phyloP scores from a whole-genome alignment of 306 rosid genomes.

The Citrullus mucosospermus region DNA sequence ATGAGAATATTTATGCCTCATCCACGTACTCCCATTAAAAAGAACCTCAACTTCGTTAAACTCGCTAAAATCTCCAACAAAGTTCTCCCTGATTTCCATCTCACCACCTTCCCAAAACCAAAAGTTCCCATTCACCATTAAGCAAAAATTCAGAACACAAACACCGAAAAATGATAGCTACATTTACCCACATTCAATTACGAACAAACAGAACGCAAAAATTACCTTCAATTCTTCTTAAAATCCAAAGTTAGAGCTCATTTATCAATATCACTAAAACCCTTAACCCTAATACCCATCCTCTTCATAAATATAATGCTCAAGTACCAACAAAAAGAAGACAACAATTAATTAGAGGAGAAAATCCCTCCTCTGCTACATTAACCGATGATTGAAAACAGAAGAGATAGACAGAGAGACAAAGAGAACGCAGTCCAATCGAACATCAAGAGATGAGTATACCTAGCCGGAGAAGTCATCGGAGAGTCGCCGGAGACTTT shows the following conservation, averaged over 20 bases:
- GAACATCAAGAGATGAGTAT: not conserved
- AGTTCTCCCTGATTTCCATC: not conserved
- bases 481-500: conserved; percentile 10
- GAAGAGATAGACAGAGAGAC: not conserved
- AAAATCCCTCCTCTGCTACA: not conserved
- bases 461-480: conserved; percentile 18
- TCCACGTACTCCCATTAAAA: not conserved
- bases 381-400: not conserved
- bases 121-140: not conserved
- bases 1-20: not conserved
- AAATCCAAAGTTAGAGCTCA: not conserved
- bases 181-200: not conserved
- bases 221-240: not conserved
- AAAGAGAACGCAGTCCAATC: not conserved
- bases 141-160: not conserved
- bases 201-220: not conserved
- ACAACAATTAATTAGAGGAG: not conserved
- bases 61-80: not conserved
- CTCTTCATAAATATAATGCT: not conserved
- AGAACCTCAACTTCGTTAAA: not conserved
- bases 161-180: not conserved
- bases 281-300: not conserved
- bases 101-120: not conserved
- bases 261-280: not conserved
- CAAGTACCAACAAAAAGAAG: not conserved